These are phyloP conservation scores for Ophiobolus disseminans DNA, from an alignment of 2,329 filamentous ascomycete genomes.

Conservation along the genomic window DNA sequence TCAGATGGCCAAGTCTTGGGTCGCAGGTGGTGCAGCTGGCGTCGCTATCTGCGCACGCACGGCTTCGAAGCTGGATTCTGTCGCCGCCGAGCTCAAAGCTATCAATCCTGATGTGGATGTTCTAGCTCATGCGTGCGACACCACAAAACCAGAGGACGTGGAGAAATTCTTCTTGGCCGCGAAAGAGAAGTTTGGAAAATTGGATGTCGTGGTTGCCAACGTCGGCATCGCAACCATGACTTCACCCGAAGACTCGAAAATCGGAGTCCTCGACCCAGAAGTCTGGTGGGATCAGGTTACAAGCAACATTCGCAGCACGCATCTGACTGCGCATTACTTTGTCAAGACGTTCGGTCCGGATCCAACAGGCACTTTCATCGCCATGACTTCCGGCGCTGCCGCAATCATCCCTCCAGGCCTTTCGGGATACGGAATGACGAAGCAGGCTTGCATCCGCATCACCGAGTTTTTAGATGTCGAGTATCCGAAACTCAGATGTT, in stretches of 20 bases:
- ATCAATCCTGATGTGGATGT: constrained; percentile 1
- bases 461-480: constrained; percentile 11
- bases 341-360: constrained; percentile 10
- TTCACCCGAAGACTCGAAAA: background rate
- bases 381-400: constrained; percentile 4
- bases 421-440: constrained; percentile 12
- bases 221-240: constrained; percentile 3
- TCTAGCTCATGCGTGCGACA: constrained; percentile 11
- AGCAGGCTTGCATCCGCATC: constrained; percentile 7
- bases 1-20: constrained; percentile 31
- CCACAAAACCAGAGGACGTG: background rate
- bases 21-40: constrained; percentile 47
- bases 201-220: constrained; percentile 17
- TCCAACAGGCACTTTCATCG: constrained; percentile 4
- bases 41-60: constrained; percentile 53
- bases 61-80: constrained; percentile 33
- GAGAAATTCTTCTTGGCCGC: constrained; percentile 4
- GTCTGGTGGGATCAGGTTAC: constrained; percentile 10
- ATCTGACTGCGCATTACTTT: constrained; percentile 18
- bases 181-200: constrained; percentile 5
- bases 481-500: constrained; percentile 3
- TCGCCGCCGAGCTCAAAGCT: background rate
- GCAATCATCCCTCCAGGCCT: constrained; percentile 1
- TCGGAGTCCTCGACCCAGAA: constrained; percentile 7
- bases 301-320: constrained; percentile 15